Evolutionary conservation across 306 rosid species (phyloP), one percentile per base, ranked within the genome.

Genomic region (Sophora flavescens): DNA sequence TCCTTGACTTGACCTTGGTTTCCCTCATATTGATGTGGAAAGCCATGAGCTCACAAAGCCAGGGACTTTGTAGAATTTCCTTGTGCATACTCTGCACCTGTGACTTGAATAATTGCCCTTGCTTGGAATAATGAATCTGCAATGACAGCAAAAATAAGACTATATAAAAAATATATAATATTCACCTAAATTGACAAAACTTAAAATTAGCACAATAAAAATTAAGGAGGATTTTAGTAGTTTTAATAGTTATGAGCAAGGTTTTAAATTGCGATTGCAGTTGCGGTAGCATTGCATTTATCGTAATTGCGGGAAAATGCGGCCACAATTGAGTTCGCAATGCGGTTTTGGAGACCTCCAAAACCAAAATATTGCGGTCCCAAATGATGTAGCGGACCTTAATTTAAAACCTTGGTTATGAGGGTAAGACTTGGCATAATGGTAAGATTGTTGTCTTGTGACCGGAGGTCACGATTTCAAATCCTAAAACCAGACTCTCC

Each of bases 11-110:
- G 28, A 51, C 72, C 78, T 88, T 79, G 51, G 83, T 87, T 82
- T 92, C 97, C 87, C 91, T 88, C 66, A 91, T 51, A 63, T 95
- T 95, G 80, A 95, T 88, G 84, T 92, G 93, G 80, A 95, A 92
- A 68, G 99, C 97, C 89, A 95, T 91, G 28, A 95, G 96, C 78
- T 95, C 97, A 66, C 89, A 95, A 18, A 95, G 88, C 99, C 97
- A 90, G 4, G 99, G 99, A 78, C 98, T 92, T 73, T 91, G 99
- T 74, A 95, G 99, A 74, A 95, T 91, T 70, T 90, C 97, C 75
- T 88, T 84, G 71, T 87, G 99, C 91, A 81, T 88, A 35, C 93
- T 89, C 75, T 89, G 99, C 2, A 88, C 87, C 63, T 87, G 89
- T 35, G 97, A 95, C 89, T 86, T 95, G 70, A 92, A 95, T 15